Evolutionary conservation across 257 asterid genomes (phyloP).

Genomic region (Nicotiana tabacum): DNA sequence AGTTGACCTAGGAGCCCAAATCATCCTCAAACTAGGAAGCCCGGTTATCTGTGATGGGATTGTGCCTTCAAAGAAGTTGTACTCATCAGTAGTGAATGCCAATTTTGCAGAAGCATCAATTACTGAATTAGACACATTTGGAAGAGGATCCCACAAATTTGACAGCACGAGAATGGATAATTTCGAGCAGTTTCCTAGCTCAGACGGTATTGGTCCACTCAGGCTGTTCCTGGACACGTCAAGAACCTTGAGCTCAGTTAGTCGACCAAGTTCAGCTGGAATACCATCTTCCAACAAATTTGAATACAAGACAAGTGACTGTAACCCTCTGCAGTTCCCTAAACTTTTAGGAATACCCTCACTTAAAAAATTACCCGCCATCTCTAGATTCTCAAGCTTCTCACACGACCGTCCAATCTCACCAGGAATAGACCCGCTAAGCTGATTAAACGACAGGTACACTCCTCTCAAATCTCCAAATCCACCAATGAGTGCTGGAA

Average conservation of each 20-base stretch:
- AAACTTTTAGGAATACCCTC: constrained; percentile 54
- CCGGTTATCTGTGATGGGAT: constrained; percentile 49
- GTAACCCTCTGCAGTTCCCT: constrained; percentile 60
- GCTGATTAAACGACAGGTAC: constrained; percentile 77
- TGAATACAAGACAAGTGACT: constrained; percentile 59
- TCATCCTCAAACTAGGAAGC: constrained; percentile 68
- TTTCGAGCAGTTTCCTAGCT: constrained; percentile 64
- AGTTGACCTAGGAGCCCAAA: constrained; percentile 88
- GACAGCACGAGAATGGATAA: constrained; percentile 69
- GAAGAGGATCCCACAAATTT: constrained; percentile 77
- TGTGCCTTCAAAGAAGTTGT: constrained; percentile 65
- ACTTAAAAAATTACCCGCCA: constrained; percentile 64
- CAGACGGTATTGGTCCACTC: constrained; percentile 60
- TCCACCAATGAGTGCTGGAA: constrained; percentile 49
- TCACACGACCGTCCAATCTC: constrained; percentile 64
- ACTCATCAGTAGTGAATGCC: constrained; percentile 51
- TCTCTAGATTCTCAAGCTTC: constrained; percentile 70
- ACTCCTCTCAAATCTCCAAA: constrained; percentile 62
- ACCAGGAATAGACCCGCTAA: constrained; percentile 59
- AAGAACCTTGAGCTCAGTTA: constrained; percentile 67
- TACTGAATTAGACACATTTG: constrained; percentile 31
- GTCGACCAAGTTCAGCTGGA: constrained; percentile 65
- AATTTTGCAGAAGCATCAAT: constrained; percentile 26
- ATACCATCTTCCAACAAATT: constrained; percentile 70
- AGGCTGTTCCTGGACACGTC: constrained; percentile 84